Evolutionary conservation across 169 alveolate species (phyloP), one percentile per base, ranked within the genome.

Genomic region (Blepharisma undulans): DNA sequence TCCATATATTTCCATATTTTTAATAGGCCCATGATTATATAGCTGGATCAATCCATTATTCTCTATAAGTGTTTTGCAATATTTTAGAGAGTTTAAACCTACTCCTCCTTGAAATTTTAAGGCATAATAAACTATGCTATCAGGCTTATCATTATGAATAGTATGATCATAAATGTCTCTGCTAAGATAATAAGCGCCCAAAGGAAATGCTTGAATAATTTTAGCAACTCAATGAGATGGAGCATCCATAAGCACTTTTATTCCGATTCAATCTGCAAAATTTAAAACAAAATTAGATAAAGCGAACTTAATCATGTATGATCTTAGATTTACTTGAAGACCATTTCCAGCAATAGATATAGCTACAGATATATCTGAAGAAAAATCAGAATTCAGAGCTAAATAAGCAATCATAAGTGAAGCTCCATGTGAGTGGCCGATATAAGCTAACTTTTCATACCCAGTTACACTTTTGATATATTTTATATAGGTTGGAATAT

Each of bases 351-450:
- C 89, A 14, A 84, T 48, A 7, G 79, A 84, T 22, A 60, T 60
- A n/a, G n/a, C 32, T 4, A 84, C 79, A 36, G 34, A 21, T 36
- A 84, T 22, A 25, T 25, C 22, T 14, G 32, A 29, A 3, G 27
- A 32, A 60, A 22, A 84, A 19, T 84, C 79, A 4, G 89, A 76
- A 25, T 84, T 84, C 27, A 60, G 32, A 74, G 80, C 66, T 2
- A 92, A 30, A 27, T 86, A 91, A 81, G 93, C 90, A 82, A 95
- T 89, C 94, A 95, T 85, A 36, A 86, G 71, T 14, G 96, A 36
- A 4, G 95, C 90, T 78, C 97, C 97, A 84, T 93, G 92, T 29
- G 95, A 91, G 79, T 95, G 97, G 3, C 95, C 96, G 19, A 95
- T 84, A 90, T 93, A 92, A 4, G 91, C 72, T 2, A 95, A n/a